Conservation (phyloP, 1,284 basidiomycete species). For the Trichosporon asahii region DNA sequence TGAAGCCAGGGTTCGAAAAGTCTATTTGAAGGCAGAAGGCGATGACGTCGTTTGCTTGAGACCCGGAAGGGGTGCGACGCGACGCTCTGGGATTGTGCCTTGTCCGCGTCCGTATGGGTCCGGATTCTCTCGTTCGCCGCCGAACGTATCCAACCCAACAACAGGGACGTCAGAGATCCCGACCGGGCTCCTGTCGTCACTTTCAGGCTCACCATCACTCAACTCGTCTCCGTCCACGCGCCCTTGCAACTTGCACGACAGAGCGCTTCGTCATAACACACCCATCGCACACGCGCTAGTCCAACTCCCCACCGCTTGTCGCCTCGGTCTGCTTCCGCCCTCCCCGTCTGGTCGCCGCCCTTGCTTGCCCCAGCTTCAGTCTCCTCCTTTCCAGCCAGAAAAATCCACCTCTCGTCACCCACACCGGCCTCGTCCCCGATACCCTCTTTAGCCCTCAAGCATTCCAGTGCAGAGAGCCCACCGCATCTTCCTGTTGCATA, state of each 20-base stretch:
- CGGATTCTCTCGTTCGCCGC: not conserved
- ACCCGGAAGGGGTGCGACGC: not conserved
- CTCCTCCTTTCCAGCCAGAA: not conserved
- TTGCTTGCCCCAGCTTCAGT: not conserved
- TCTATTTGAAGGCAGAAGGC: not conserved
- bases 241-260: not conserved
- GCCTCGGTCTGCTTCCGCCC: not conserved
- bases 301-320: not conserved
- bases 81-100: constrained; percentile 1
- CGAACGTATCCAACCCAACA: not conserved
- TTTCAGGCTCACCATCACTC: not conserved
- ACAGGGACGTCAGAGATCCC: no score
- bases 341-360: not conserved
- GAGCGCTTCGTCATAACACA: not conserved
- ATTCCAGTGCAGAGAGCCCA: not conserved
- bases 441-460: not conserved
- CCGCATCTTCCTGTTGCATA: not conserved
- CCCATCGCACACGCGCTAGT: not conserved
- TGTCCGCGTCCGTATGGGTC: not conserved
- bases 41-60: not conserved
- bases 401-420: not conserved
- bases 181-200: not conserved
- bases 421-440: not conserved
- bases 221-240: not conserved
- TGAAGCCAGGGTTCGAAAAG: not conserved